Conservation (phyloP, 176 grass and related monocot genomes). For the Chrysopogon serrulatus region DNA sequence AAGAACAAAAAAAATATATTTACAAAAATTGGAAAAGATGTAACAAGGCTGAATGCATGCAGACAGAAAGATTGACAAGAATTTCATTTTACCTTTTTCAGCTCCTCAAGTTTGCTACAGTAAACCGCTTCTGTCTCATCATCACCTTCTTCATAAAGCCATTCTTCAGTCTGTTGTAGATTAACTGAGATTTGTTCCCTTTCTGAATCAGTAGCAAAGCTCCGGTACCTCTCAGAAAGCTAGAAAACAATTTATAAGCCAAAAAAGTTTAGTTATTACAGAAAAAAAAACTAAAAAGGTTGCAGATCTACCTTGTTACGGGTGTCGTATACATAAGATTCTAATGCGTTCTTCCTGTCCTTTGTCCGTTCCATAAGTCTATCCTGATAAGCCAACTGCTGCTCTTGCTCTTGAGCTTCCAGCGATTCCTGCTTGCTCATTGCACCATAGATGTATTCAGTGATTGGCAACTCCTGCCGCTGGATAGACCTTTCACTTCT, state of each 20-base stretch:
- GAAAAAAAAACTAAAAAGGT: constrained; percentile 7
- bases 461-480: constrained; percentile 55
- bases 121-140: constrained; percentile 96
- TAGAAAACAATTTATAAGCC: constrained; percentile 36
- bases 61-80: constrained; percentile 14
- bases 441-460: constrained; percentile 59
- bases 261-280: background rate
- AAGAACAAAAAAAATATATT: constrained; percentile 12
- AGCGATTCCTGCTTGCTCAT: constrained; percentile 58
- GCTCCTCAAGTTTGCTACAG: constrained; percentile 72
- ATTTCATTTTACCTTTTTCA: constrained; percentile 68
- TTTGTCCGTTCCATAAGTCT: constrained; percentile 81
- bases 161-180: constrained; percentile 91
- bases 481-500: constrained; percentile 41
- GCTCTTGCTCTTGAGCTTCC: constrained; percentile 81
- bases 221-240: constrained; percentile 87
- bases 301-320: constrained; percentile 79
- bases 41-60: background rate
- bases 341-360: constrained; percentile 92
- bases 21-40: constrained; percentile 2
- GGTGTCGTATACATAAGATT: constrained; percentile 91
- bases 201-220: constrained; percentile 93
- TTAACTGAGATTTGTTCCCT: constrained; percentile 71
- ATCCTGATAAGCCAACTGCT: constrained; percentile 68
- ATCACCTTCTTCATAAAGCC: constrained; percentile 99